These are phyloP conservation scores for Ascochyta lentis DNA, from an alignment of 2,329 filamentous ascomycete species.

Conservation along the genomic window DNA sequence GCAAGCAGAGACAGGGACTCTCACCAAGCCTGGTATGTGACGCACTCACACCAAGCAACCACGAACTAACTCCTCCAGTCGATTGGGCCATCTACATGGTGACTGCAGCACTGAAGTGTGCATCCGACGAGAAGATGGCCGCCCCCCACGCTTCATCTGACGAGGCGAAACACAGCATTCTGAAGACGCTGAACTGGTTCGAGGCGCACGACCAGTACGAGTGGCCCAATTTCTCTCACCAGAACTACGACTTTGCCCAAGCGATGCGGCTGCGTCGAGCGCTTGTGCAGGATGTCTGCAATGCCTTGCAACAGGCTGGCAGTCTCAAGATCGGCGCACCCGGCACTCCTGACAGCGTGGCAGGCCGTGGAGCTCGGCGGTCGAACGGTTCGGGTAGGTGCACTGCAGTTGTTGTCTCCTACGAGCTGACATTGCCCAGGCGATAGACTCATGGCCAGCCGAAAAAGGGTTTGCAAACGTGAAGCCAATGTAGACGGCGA, in stretches of 20 bases:
- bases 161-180: constrained; percentile 15
- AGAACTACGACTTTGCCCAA: constrained; percentile 24
- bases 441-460: neutral
- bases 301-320: constrained; percentile 17
- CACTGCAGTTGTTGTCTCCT: too few species aligned
- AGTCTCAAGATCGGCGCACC: constrained; percentile 1
- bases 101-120: constrained; percentile 18
- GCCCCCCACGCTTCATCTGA: constrained; percentile 14
- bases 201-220: constrained; percentile 24
- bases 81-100: constrained; percentile 27
- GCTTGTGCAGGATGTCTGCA: constrained; percentile 24
- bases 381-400: neutral
- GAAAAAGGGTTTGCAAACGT: constrained; percentile 21
- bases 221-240: constrained; percentile 23
- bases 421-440: neutral
- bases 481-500: constrained; percentile 7
- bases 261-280: constrained; percentile 24
- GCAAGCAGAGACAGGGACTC: constrained; percentile 3
- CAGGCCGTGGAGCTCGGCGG: neutral
- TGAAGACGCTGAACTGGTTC: constrained; percentile 22
- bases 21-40: constrained; percentile 22
- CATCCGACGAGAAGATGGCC: neutral
- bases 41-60: neutral
- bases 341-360: constrained; percentile 5
- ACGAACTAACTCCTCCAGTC: constrained; percentile 1